A percentile compares a stretch with the other conserved stretches of the same genome.
Conservation (phyloP, 495 filamentous ascomycete species). For the Lophiostoma macrostomum region DNA sequence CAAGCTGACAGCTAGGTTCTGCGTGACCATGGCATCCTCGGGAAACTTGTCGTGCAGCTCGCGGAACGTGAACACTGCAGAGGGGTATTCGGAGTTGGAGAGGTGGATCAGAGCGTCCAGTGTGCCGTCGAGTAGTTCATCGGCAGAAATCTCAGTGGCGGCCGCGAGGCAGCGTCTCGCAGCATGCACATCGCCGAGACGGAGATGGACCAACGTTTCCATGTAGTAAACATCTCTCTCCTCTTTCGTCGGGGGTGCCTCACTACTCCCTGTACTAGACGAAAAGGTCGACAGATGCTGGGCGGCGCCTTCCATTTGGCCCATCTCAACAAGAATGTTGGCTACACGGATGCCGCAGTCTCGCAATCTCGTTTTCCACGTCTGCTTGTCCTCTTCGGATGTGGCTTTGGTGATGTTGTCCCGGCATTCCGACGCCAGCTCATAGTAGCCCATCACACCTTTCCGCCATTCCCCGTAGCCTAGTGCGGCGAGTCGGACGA, state of each 20-base stretch:
- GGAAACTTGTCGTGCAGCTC: conserved; percentile 45
- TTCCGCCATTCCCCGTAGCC: conserved; percentile 79
- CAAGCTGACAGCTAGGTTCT: conserved; percentile 79
- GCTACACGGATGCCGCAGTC: conserved; percentile 78
- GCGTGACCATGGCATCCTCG: conserved; percentile 59
- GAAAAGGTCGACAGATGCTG: conserved; percentile 57
- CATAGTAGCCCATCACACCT: conserved; percentile 84
- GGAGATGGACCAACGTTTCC: conserved; percentile 64
- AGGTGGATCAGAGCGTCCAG: conserved; percentile 68
- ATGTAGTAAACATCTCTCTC: conserved; percentile 36
- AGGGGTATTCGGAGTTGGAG: conserved; percentile 70
- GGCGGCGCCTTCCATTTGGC: conserved; percentile 74
- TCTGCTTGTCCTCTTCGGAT: conserved; percentile 33
- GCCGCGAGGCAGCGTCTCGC: conserved; percentile 52
- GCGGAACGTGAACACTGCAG: conserved; percentile 63
- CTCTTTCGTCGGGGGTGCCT: conserved; percentile 33
- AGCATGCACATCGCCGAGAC: conserved; percentile 70
- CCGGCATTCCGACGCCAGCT: conserved; percentile 75
- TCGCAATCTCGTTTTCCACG: conserved; percentile 67
- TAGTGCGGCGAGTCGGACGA: conserved; percentile 77
- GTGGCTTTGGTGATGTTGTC: conserved; percentile 46
- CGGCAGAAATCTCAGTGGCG: conserved; percentile 5
- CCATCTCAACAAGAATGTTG: conserved; percentile 85
- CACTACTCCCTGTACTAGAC: conserved; percentile 24
- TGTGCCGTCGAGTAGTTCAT: conserved; percentile 34